Evolutionary conservation across 108 stramenopile genomes (phyloP), one percentile per base, ranked within the genome.

Genomic region (Skeletonema tropicum): DNA sequence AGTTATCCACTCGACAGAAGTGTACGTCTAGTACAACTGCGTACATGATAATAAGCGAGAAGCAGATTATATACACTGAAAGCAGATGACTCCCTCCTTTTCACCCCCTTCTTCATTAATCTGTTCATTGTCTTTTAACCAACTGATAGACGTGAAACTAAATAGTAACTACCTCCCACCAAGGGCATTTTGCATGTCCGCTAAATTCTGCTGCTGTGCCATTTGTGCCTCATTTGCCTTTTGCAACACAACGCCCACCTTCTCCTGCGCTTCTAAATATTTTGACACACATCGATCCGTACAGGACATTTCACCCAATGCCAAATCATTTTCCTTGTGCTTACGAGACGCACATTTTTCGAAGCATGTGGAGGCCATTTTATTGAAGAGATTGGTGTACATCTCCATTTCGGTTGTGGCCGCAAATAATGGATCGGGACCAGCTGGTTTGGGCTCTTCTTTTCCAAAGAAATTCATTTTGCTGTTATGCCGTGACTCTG

Each of bases 341-440:
- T 88, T 92, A 30, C 86, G 84, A 7, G 90, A 87, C 2, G 95
- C 90, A 80, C 98, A 98, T 80, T 98, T 98, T 57, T 89, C 72
- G 73, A 96, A 97, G 76, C 98, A 98, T 4, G 89, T 75, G n/a
- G 70, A 49, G 6, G 94, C 70, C 87, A 98, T 97, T 72, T 96
- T 97, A 85, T 96, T 95, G 75, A 97, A 98, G 8, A 98, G 79
- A 77, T 97, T 91, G 48, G 96, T 96, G 79, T 97, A 96, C 95
- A 97, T 97, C 89, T 98, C 98, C 88, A 97, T 93, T 86, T 98
- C 97, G 32, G 94, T 93, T 72, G 90, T 95, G 60, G 97, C 97
- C 86, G 70, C 62, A 87, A 90, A 91, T 68, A 94, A 57, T n/a
- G 90, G 90, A 64, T 94, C 92, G n/a, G 92, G 92, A 17, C 90